Conservation (phyloP, 2,329 filamentous ascomycete species). For the Fusarium ambrosium region DNA sequence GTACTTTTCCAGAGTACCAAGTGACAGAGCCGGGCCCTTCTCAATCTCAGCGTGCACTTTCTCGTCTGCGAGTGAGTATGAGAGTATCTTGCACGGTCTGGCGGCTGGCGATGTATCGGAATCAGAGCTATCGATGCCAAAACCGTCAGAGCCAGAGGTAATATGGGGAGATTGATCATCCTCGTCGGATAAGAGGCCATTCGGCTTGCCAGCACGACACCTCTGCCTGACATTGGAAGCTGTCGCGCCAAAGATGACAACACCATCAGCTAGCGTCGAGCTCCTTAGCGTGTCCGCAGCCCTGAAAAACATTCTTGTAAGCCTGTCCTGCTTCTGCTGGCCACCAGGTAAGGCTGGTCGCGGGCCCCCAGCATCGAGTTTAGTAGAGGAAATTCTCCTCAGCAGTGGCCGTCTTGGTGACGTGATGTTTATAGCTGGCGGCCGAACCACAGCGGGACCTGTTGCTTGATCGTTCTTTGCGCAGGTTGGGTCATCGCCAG, state of each 20-base stretch:
- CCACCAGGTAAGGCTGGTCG: not conserved
- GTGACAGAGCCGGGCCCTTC: constrained; percentile 44
- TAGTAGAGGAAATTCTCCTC: constrained; percentile 16
- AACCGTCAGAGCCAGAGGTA: constrained; percentile 37
- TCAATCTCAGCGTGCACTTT: constrained; percentile 44
- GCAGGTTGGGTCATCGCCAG: constrained; percentile 38
- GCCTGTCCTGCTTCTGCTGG: constrained; percentile 34
- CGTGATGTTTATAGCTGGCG: constrained; percentile 35
- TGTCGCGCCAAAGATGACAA: constrained; percentile 49
- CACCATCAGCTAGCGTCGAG: constrained; percentile 50
- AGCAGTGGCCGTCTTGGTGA: constrained; percentile 26
- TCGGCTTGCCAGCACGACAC: constrained; percentile 5
- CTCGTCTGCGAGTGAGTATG: constrained; percentile 47
- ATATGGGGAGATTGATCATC: constrained; percentile 28
- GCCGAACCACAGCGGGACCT: constrained; percentile 24
- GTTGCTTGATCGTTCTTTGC: constrained; percentile 20
- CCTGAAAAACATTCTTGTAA: constrained; percentile 46
- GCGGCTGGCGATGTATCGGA: constrained; percentile 45
- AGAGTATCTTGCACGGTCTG: constrained; percentile 48
- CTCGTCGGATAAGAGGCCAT: constrained; percentile 22
- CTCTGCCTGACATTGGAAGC: constrained; percentile 34
- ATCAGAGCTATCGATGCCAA: constrained; percentile 48
- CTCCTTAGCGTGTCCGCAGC: constrained; percentile 49
- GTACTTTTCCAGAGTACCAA: constrained; percentile 49
- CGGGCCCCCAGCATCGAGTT: constrained; percentile 15